Conservation (phyloP, 192 early-diverging fungal genomes). For the Backusella macrospora region DNA sequence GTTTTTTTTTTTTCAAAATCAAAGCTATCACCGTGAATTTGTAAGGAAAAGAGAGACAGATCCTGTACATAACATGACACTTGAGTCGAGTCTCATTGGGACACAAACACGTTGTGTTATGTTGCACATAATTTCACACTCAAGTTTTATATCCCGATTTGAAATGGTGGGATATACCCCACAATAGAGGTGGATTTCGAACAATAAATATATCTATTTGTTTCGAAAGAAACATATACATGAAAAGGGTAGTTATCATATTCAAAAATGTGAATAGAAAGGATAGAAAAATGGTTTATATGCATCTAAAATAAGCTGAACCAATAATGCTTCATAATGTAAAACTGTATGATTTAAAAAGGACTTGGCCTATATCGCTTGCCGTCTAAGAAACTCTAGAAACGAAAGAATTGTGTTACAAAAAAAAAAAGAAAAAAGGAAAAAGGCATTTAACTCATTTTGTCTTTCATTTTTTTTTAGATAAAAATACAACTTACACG, state of each 20-base stretch:
- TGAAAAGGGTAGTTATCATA: neutral
- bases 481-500: no score
- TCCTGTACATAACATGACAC: neutral
- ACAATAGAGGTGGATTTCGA: neutral
- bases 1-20: neutral
- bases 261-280: neutral
- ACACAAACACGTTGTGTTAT: neutral
- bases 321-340: neutral
- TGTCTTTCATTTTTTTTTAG: neutral
- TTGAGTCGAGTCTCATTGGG: neutral
- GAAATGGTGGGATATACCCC: neutral
- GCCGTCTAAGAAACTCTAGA: neutral
- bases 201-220: neutral
- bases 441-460: neutral
- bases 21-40: neutral
- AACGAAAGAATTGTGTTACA: conserved; percentile 8
- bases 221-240: neutral
- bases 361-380: conserved; percentile 3
- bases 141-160: neutral
- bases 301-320: neutral
- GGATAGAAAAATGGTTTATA: no score
- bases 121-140: neutral
- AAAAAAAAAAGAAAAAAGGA: no score
- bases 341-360: neutral
- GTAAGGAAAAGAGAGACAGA: neutral